Conservation (phyloP, 1,284 basidiomycete species). For the Wallemia mellicola region DNA sequence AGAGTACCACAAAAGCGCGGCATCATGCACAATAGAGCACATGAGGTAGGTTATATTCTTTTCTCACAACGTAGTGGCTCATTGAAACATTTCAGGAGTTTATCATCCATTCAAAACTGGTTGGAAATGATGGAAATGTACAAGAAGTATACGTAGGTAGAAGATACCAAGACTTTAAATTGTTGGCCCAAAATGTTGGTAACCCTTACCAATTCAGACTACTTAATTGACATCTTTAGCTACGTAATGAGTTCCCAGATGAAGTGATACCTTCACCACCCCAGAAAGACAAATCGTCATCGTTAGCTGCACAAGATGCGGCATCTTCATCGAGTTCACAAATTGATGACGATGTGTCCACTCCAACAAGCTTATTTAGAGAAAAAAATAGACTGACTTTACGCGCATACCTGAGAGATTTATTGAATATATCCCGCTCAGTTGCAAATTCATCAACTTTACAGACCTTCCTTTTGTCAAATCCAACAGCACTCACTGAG, state of each 20-base stretch:
- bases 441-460: constrained; percentile 62
- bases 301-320: constrained; percentile 6
- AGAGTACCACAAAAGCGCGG: constrained; percentile 40
- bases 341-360: constrained; percentile 13
- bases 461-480: constrained; percentile 52
- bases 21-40: background rate
- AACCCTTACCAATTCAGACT: constrained; percentile 1
- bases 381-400: constrained; percentile 92
- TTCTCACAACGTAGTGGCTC: no score
- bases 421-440: constrained; percentile 34
- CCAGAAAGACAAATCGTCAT: background rate
- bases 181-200: no score
- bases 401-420: constrained; percentile 55
- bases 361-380: constrained; percentile 42
- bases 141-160: constrained; percentile 1
- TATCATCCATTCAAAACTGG: constrained; percentile 3
- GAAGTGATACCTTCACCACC: constrained; percentile 1
- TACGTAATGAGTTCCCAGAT: background rate
- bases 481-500: constrained; percentile 35
- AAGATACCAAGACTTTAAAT: background rate
- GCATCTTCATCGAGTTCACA: constrained; percentile 6
- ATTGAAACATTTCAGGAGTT: no score
- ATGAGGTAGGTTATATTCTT: no score
- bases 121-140: constrained; percentile 1
- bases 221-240: no score